These are phyloP conservation scores for Combretum micranthum DNA, from an alignment of 345 rosid genomes.

Conservation along the genomic window DNA sequence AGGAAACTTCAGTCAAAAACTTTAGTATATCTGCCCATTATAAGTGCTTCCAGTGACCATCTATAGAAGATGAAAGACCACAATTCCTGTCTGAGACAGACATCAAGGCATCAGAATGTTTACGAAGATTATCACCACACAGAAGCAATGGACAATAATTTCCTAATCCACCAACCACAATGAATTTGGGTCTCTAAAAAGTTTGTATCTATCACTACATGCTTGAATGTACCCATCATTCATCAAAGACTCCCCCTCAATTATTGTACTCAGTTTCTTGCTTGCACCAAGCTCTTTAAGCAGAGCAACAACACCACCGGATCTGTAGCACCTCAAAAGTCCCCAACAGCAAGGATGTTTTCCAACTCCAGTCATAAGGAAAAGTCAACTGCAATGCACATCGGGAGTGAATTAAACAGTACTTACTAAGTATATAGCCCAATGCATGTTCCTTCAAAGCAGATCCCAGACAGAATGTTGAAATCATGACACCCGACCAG, in stretches of 20 bases:
- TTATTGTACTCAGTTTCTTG: slow-evolving; percentile 84
- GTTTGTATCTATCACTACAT: not conserved
- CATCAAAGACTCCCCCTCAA: slow-evolving; percentile 98
- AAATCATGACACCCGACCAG: slow-evolving; percentile 89
- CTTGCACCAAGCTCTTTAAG: slow-evolving; percentile 97
- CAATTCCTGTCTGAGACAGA: slow-evolving; percentile 76
- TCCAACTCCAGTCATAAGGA: slow-evolving; percentile 94
- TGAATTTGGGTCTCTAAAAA: no score
- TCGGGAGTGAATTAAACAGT: not conserved
- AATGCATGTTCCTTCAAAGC: slow-evolving; percentile 51
- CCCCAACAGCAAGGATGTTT: slow-evolving; percentile 90
- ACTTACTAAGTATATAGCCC: not conserved
- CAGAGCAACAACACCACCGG: slow-evolving; percentile 95
- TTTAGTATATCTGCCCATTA: slow-evolving; percentile 48
- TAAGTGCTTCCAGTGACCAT: slow-evolving; percentile 70
- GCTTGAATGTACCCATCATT: slow-evolving; percentile 76
- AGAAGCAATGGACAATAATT: no score
- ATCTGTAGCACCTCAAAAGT: slow-evolving; percentile 95
- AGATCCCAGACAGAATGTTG: slow-evolving; percentile 69
- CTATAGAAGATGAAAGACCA: slow-evolving; percentile 84
- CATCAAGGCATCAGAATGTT: slow-evolving; percentile 6
- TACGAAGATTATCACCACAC: not conserved
- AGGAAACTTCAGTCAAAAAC: slow-evolving; percentile 66
- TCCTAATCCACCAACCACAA: slow-evolving; percentile 5
- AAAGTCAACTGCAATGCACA: slow-evolving; percentile 52